Percentiles rank a stretch among this genome's conserved stretches.
These are phyloP conservation scores for Mycena galericulata DNA, from an alignment of 768 basidiomycete genomes.

Conservation along the genomic window DNA sequence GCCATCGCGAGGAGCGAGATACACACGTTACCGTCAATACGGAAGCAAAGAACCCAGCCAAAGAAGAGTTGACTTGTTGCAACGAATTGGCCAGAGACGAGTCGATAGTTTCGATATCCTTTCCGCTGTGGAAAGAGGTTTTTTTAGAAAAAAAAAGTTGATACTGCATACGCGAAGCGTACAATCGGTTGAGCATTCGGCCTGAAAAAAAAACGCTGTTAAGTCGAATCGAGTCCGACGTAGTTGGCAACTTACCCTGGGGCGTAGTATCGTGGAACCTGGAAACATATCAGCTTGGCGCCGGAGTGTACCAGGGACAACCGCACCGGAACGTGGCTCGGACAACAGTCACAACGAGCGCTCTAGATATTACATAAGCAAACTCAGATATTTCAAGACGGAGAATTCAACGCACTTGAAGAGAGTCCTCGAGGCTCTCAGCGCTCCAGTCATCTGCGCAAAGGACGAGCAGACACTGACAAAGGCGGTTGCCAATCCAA, in stretches of 20 bases:
- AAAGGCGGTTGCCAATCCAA: slow-evolving; percentile 50
- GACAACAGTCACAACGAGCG: slow-evolving; percentile 76
- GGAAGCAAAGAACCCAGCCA: slow-evolving; percentile 82
- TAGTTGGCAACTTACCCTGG: slow-evolving; percentile 60
- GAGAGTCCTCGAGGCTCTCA: slow-evolving; percentile 59
- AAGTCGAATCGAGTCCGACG: background rate
- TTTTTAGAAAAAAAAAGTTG: no score
- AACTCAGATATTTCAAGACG: slow-evolving; percentile 38
- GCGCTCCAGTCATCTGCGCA: slow-evolving; percentile 71
- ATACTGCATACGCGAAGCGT: background rate
- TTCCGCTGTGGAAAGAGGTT: slow-evolving; percentile 14
- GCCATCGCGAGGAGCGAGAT: slow-evolving; percentile 37
- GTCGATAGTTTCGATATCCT: slow-evolving; percentile 91
- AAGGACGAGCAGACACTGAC: slow-evolving; percentile 19
- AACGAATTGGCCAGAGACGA: slow-evolving; percentile 74
- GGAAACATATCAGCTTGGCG: slow-evolving; percentile 2
- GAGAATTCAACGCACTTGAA: slow-evolving; percentile 49
- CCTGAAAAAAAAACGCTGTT: slow-evolving; percentile 54
- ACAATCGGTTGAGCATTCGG: slow-evolving; percentile 87
- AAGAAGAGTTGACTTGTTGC: slow-evolving; percentile 80
- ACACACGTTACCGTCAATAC: slow-evolving; percentile 74
- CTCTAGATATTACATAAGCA: slow-evolving; percentile 49
- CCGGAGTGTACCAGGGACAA: slow-evolving; percentile 35
- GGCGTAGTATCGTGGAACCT: slow-evolving; percentile 71
- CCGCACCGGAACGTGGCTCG: slow-evolving; percentile 86